Percentiles rank a stretch among this genome's conserved stretches.
Conservation (phyloP, 805 yeast genomes). For the Starmerella lactis-condensi region DNA sequence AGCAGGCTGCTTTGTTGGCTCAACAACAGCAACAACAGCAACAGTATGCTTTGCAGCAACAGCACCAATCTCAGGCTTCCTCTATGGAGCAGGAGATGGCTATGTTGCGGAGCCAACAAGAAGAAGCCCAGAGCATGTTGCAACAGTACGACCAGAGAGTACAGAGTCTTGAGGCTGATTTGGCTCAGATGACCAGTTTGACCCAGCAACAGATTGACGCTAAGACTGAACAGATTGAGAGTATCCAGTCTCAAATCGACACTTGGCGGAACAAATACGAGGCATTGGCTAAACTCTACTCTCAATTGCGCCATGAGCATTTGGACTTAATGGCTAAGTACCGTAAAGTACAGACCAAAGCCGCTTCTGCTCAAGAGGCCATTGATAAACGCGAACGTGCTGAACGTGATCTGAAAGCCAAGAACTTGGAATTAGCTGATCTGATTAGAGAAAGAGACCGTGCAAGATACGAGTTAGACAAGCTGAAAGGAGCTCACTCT, state of each 20-base stretch:
- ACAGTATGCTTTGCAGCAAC: conserved; percentile 53
- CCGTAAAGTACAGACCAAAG: conserved; percentile 69
- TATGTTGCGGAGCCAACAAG: conserved; percentile 60
- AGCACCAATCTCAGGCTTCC: conserved; percentile 59
- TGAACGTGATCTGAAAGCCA: conserved; percentile 67
- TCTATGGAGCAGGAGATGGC: conserved; percentile 68
- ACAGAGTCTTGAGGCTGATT: conserved; percentile 58
- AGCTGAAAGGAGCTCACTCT: conserved; percentile 43
- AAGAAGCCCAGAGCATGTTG: conserved; percentile 63
- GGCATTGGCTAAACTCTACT: conserved; percentile 69
- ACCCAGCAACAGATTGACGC: conserved; percentile 56
- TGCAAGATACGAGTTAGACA: conserved; percentile 65
- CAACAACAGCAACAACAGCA: conserved; percentile 39
- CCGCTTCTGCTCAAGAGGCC: conserved; percentile 78
- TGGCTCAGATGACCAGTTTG: conserved; percentile 38
- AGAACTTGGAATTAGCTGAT: conserved; percentile 74
- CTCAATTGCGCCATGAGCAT: conserved; percentile 84
- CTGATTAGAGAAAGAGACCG: conserved; percentile 77
- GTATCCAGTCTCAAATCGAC: conserved; percentile 53
- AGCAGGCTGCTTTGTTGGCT: conserved; percentile 49
- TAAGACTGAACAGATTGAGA: conserved; percentile 52
- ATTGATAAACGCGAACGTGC: conserved; percentile 62
- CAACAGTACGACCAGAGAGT: conserved; percentile 80
- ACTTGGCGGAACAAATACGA: conserved; percentile 80
- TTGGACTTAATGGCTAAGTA: conserved; percentile 56